Evolutionary conservation across 2,329 filamentous ascomycete species (phyloP), one percentile per base, ranked within the genome.

Genomic region (Talaromyces verruculosus): DNA sequence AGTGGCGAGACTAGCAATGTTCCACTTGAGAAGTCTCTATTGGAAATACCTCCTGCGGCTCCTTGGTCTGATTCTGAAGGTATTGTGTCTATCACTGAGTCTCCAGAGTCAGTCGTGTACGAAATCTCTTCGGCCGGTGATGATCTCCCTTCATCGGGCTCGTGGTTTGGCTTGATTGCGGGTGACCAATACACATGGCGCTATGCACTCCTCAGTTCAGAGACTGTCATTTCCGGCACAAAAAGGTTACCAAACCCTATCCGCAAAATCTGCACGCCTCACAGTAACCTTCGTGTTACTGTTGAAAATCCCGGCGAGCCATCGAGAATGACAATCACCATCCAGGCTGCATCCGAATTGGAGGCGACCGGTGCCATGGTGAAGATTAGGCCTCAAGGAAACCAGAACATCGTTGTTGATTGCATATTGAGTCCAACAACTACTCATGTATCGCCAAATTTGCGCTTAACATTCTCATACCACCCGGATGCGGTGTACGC

Each of bases 401-500:
- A 60, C 13, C 35, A 60, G 22, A 28, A 45, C 22, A 60, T 43
- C 8, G 37, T 43, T 30, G 37, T 60, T 43, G 57, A 60, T 43
- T 60, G 49, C 39, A 60, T 60, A 37, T 97, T 61, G 91, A 97
- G 49, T 33, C 49, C 49, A 53, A 53, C 49, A 76, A 89, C 94
- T 69, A 91, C 89, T 79, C 81, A 94, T 17, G 89, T 92, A n/a
- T 86, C 92, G 19, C 30, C 51, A 37, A 57, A 5, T 10, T 82
- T 99, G 66, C 89, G 91, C 25, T 88, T 99, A 70, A 87, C 89
- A 75, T 98, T 98, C 83, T 92, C 87, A 3, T 99, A 98, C 81
- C 91, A 93, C 76, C 95, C 95, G 1, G 93, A 98, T 79, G 90
- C 92, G 65, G 95, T 95, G 30, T 99, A 97, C 76, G 93, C 95